Evolutionary conservation across 305 asterid species (phyloP).

Genomic region (Rubia tinctorum): DNA sequence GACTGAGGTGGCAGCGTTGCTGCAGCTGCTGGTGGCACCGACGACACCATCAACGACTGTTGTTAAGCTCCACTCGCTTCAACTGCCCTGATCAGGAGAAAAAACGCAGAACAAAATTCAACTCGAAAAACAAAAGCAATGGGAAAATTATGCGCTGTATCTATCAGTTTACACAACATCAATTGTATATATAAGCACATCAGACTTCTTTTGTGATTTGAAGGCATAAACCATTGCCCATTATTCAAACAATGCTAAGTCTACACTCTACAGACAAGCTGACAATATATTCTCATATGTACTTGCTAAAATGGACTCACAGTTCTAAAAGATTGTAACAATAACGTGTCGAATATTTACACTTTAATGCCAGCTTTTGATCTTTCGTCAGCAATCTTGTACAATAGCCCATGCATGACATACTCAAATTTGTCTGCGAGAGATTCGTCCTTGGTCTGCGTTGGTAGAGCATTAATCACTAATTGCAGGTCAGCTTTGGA

Average conservation of each 20-base stretch:
- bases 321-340: not conserved
- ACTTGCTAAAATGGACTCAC: not conserved
- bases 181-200: not conserved
- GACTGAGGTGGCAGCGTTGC: too few relatives aligned
- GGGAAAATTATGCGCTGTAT: too few relatives aligned
- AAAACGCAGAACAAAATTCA: too few relatives aligned
- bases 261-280: not conserved
- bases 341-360: slow-evolving; percentile 35
- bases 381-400: slow-evolving; percentile 68
- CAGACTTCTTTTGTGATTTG: not conserved
- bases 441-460: slow-evolving; percentile 60
- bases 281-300: too few relatives aligned
- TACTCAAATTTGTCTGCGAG: slow-evolving; percentile 92
- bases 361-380: slow-evolving; percentile 29
- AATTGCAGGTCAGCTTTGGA: not conserved
- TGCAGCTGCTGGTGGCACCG: too few relatives aligned
- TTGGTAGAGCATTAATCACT: slow-evolving; percentile 8
- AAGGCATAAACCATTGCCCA: not conserved
- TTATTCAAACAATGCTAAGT: not conserved
- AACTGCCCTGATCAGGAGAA: too few relatives aligned
- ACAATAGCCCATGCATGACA: slow-evolving; percentile 85
- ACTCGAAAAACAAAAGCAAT: too few relatives aligned
- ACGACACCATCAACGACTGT: too few relatives aligned
- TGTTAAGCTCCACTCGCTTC: too few relatives aligned
- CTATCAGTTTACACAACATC: not conserved